Evolutionary conservation across 306 rosid genomes (phyloP).

Genomic region (Medicago truncatula): MtrunA17r5.0-ANR NC_053048.1:35070501-35071000

Average conservation of each 20-base stretch:
- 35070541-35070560: conserved; percentile 83
- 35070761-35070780: conserved; percentile 22
- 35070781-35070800: conserved; percentile 7
- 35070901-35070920: conserved; percentile 95
- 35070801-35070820: conserved; percentile 14
- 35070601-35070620: conserved; percentile 82
- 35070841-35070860: conserved; percentile 16
- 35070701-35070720: conserved; percentile 1
- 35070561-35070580: conserved; percentile 98
- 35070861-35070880: conserved; percentile 29
- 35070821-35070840: conserved; percentile 28
- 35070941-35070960: conserved; percentile 94
- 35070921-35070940: conserved; percentile 89
- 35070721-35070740: background rate
- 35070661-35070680: conserved; percentile 31
- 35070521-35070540: conserved; percentile 93
- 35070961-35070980: conserved; percentile 92
- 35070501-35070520: conserved; percentile 98
- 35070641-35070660: conserved; percentile 37
- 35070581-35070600: conserved; percentile 97
- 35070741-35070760: conserved; percentile 12
- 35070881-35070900: conserved; percentile 67
- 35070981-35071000: conserved; percentile 51
- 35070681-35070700: conserved; percentile 29
- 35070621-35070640: conserved; percentile 47